Base-by-base conservation (phyloP, 2,329 filamentous ascomycete species). In the Diaporthe sp. region DNA sequence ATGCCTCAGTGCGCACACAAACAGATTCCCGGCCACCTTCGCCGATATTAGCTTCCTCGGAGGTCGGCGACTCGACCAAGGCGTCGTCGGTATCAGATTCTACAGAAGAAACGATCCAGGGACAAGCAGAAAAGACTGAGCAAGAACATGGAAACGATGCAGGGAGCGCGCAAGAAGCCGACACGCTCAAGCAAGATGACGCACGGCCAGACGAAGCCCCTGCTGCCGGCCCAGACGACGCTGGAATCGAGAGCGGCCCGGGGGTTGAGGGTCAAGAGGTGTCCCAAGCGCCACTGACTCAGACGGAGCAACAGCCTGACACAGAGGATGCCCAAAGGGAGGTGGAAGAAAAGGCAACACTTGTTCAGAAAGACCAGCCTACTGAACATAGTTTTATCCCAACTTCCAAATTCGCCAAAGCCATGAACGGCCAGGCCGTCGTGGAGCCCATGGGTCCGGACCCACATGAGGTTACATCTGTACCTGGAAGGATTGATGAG, bases 61-160 rank as follows among this genome's bases (percentile, higher is more conserved):
- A 92, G 74, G 83, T 87, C 52, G 89, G 86, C 19, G 86, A 88
- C 67, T 92, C 90, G 3, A 92, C 91, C 9, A 90, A 89, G 77
- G 91, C 91, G 5, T 92, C 90, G 0, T 92, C 91, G 0, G 80
- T 92, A 13, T 92, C 90, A 8, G 91, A 92, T 75, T 89, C 88
- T 2, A 92, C 90, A 2, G 88, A 92, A 74, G 90, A 91, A 79
- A 92, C 90, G 6, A 81, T 90, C 2, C 85, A 87, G 58, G 83
- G 82, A 17, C 75, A 76, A 9, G 85, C 85, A 60, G 85, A 83
- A 15, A 82, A 83, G 64, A 76, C 70, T 19, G 52, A 42, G 33
- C 69, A 61, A 52, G 64, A 68, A 6, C 15, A 10, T 35, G 61
- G 30, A n/a, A 2, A 69, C 35, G 76, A 66, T 28, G 50, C 77